Evolutionary conservation across 176 grass and related monocot genomes (phyloP), one percentile per base, ranked within the genome.

Genomic region (Musa troglodytarum): DNA sequence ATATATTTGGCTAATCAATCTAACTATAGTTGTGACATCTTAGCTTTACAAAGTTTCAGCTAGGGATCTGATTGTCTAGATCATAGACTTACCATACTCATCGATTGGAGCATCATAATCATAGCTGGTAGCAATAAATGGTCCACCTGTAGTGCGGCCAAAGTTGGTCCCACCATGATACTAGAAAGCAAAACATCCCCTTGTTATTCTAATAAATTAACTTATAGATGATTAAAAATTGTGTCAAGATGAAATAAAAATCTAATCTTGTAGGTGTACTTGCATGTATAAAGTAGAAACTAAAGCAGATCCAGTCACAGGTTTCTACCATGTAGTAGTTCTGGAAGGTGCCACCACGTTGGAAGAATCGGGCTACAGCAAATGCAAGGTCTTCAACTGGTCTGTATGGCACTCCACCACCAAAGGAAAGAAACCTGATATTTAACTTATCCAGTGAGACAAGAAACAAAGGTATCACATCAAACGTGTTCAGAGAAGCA

Each of bases 21-120:
- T 22, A 43, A 6, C 21, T 24, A 10, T 8, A 65, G 21, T 6
- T 28, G 21, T 25, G 8, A 9, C 15, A 62, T 9, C n/a, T 15
- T 62, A 21, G 17, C 58, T 62, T 62, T 62, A 34, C 3, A 43
- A 43, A 43, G 4, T 43, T 20, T 62, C n/a, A 61, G 23, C 13
- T 4, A 49, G 16, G 24, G 13, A 72, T 76, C 26, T 76, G 8
- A 59, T 76, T 50, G 29, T 23, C 10, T 5, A 28, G n/a, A 53
- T 29, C 10, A 25, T 17, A 67, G 22, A 1, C 85, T 88, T 76
- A 99, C 95, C 95, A 28, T 99, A 99, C 82, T 99, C 95, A 56
- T 99, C 95, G 77, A 99, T 89, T 5, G 95, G 95, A 54, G 95
- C 95, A 78, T 99, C 95, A 63, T 99, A 99, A 73, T 99, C 95